phyloP scores from a whole-genome alignment of 2,329 filamentous ascomycete species.

The Plectosphaerella cucumerina region DNA sequence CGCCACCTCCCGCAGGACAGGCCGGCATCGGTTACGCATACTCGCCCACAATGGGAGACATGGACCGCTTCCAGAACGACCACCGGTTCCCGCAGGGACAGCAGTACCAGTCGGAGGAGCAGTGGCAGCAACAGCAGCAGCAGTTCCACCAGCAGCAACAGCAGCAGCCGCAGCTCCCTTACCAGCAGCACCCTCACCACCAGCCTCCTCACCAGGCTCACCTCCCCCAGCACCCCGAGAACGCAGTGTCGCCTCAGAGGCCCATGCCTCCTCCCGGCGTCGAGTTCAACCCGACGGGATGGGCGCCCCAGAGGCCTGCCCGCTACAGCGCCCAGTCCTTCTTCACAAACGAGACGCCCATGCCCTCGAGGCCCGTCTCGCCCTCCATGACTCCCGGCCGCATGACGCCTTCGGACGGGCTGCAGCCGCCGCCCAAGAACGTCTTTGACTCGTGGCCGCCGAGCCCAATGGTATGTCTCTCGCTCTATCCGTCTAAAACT shows the following conservation, averaged over 20 bases:
- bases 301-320: neutral
- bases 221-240: conserved; percentile 9
- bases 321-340: conserved; percentile 13
- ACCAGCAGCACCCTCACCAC: conserved; percentile 17
- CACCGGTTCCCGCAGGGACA: conserved; percentile 3
- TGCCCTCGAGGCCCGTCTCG: conserved; percentile 19
- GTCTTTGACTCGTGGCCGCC: conserved; percentile 16
- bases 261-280: neutral
- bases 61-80: neutral
- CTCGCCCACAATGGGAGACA: neutral
- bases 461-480: conserved; percentile 18
- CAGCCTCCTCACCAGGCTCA: conserved; percentile 3
- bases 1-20: neutral
- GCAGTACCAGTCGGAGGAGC: conserved; percentile 6
- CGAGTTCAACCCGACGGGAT: conserved; percentile 3
- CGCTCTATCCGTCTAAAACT: neutral
- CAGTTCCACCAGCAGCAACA: conserved; percentile 9
- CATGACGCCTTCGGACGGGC: conserved; percentile 17
- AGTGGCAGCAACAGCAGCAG: conserved; percentile 16
- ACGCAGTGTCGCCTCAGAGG: neutral
- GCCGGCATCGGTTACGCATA: neutral
- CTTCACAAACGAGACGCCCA: conserved; percentile 6
- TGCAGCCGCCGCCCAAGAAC: conserved; percentile 12
- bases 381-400: conserved; percentile 23
- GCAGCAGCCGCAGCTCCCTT: neutral